Conservation (phyloP, 768 basidiomycete species). For the Flagelloscypha sp. region DNA sequence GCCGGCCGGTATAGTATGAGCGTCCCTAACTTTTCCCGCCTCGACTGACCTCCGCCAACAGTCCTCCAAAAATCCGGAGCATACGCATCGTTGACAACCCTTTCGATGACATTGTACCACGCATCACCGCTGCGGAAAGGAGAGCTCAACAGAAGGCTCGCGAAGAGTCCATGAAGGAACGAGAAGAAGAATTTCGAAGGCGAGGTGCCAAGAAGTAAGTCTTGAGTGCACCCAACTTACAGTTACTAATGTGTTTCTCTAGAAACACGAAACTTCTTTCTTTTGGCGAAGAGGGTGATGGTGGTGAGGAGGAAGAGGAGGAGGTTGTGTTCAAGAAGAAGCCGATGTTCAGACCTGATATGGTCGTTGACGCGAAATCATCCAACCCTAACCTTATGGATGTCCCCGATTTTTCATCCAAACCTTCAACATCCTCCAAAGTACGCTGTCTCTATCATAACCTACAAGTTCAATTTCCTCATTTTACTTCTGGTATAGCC, state of each 20-base stretch:
- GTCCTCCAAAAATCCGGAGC: slow-evolving; percentile 86
- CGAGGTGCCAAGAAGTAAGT: slow-evolving; percentile 84
- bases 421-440: slow-evolving; percentile 12
- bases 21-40: neutral
- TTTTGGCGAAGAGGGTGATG: slow-evolving; percentile 72
- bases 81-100: slow-evolving; percentile 88
- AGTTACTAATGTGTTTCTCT: neutral
- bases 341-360: slow-evolving; percentile 73
- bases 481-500: too few species aligned
- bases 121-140: slow-evolving; percentile 92
- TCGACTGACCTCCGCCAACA: slow-evolving; percentile 19
- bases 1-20: slow-evolving; percentile 73
- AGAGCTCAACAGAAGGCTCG: slow-evolving; percentile 76
- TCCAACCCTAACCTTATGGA: too few species aligned
- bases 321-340: slow-evolving; percentile 61
- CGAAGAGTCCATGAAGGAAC: slow-evolving; percentile 64
- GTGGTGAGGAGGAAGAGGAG: slow-evolving; percentile 49
- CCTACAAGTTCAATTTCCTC: too few species aligned
- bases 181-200: slow-evolving; percentile 65
- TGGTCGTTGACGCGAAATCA: slow-evolving; percentile 29
- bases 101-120: slow-evolving; percentile 89
- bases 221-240: neutral
- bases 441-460: neutral
- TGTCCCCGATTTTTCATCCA: slow-evolving; percentile 34
- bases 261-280: slow-evolving; percentile 89